A percentile compares a stretch with the other conserved stretches of the same genome.
phyloP scores from a whole-genome alignment of 2,329 filamentous ascomycete species.

The Cordyceps fumosorosea region DNA sequence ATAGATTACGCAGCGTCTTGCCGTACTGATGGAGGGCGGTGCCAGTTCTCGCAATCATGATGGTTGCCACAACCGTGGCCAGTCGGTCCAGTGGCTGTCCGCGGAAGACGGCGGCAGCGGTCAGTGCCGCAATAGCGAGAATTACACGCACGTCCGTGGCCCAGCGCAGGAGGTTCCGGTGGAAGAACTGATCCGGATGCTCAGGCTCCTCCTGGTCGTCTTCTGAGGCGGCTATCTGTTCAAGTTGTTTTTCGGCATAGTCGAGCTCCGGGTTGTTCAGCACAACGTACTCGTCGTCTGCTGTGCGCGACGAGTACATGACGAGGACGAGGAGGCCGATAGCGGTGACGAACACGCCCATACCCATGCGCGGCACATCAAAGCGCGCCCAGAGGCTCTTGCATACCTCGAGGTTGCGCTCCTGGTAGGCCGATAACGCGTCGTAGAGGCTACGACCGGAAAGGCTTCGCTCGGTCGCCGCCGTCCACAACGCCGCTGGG shows the following conservation, averaged over 20 bases:
- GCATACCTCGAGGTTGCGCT: slow-evolving; percentile 70
- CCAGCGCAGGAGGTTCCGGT: slow-evolving; percentile 29
- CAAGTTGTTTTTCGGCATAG: slow-evolving; percentile 48
- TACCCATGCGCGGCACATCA: slow-evolving; percentile 76
- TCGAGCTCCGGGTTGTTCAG: slow-evolving; percentile 53
- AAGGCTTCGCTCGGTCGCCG: slow-evolving; percentile 38
- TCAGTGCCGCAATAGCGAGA: slow-evolving; percentile 23
- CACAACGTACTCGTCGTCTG: slow-evolving; percentile 47
- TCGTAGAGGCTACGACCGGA: slow-evolving; percentile 37
- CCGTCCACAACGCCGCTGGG: slow-evolving; percentile 38
- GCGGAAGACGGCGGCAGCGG: slow-evolving; percentile 25
- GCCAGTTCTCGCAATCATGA: slow-evolving; percentile 35
- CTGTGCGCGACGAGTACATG: slow-evolving; percentile 61
- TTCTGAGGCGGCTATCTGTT: slow-evolving; percentile 32
- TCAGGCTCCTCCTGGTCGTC: slow-evolving; percentile 34
- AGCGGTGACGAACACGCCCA: slow-evolving; percentile 67
- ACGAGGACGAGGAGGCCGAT: slow-evolving; percentile 62
- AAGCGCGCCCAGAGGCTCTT: slow-evolving; percentile 88
- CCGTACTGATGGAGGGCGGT: slow-evolving; percentile 37
- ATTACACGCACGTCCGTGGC: slow-evolving; percentile 30
- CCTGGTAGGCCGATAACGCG: slow-evolving; percentile 68
- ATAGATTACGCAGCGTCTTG: slow-evolving; percentile 42
- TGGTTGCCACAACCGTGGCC: slow-evolving; percentile 32
- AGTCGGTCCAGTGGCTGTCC: slow-evolving; percentile 27
- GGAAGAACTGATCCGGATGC: slow-evolving; percentile 31